These are phyloP conservation scores for Xylariaceae sp. DNA, from an alignment of 2,329 filamentous ascomycete genomes.

Conservation along the genomic window DNA sequence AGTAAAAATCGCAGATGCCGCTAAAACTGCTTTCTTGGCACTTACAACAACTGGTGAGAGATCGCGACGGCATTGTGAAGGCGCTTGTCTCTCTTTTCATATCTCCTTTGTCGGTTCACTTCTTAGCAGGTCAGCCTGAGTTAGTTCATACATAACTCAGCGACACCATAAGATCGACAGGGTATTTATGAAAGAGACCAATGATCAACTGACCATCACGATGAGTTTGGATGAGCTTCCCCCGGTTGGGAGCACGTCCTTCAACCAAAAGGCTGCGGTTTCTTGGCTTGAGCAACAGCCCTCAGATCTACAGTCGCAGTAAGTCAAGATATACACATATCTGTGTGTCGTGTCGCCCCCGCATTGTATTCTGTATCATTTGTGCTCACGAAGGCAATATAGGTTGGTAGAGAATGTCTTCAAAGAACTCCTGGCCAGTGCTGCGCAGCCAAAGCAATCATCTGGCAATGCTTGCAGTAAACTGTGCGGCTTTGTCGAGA, in stretches of 20 bases:
- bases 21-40: conserved; percentile 1
- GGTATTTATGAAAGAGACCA: not conserved
- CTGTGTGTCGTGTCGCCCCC: not conserved
- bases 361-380: not conserved
- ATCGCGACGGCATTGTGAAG: too few species aligned
- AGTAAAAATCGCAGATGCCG: conserved; percentile 9
- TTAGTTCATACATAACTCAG: not conserved
- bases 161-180: not conserved
- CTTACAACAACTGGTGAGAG: not conserved
- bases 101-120: not conserved
- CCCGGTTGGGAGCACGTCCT: conserved; percentile 25
- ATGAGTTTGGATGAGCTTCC: conserved; percentile 23
- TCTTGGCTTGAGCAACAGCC: conserved; percentile 30
- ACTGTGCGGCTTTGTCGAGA: conserved; percentile 58
- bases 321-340: conserved; percentile 25
- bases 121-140: not conserved
- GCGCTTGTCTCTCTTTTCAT: not conserved
- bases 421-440: conserved; percentile 42
- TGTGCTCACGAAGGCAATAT: conserved; percentile 17
- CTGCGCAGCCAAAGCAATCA: conserved; percentile 48
- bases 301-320: conserved; percentile 25
- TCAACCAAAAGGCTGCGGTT: conserved; percentile 32
- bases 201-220: not conserved
- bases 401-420: conserved; percentile 41
- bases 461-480: conserved; percentile 55